phyloP scores from a whole-genome alignment of 2,329 filamentous ascomycete genomes.

The Monilinia polystroma region DNA sequence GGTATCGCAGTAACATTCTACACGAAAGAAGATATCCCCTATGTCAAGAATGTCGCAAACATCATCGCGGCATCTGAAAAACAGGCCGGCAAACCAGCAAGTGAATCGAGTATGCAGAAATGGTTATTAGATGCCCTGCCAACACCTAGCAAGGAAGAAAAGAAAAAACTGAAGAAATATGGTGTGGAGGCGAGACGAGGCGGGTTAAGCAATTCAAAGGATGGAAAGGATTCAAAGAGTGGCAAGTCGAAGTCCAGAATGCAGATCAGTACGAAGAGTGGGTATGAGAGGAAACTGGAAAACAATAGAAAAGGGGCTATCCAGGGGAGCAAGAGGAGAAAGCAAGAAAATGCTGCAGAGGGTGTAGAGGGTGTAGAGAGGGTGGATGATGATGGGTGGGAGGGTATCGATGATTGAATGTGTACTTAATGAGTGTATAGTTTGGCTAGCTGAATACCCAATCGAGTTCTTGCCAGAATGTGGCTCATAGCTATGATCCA shows the following conservation, averaged over 20 bases:
- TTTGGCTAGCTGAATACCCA: constrained; percentile 1
- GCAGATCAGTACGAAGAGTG: constrained; percentile 80
- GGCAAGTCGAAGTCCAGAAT: constrained; percentile 37
- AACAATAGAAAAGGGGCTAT: constrained; percentile 65
- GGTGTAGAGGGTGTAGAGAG: constrained; percentile 26
- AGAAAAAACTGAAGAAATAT: constrained; percentile 75
- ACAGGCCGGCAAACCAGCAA: constrained; percentile 54
- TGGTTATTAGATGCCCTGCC: constrained; percentile 90
- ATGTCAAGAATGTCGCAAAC: constrained; percentile 87
- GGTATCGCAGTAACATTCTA: constrained; percentile 93
- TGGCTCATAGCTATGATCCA: background rate
- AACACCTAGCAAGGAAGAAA: constrained; percentile 77
- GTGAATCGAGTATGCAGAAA: constrained; percentile 64
- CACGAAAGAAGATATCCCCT: constrained; percentile 90
- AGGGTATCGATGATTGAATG: constrained; percentile 48
- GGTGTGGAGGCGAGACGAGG: constrained; percentile 72
- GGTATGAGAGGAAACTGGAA: constrained; percentile 68
- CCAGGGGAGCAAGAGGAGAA: constrained; percentile 56
- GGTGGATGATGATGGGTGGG: constrained; percentile 44
- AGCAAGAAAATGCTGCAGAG: constrained; percentile 40
- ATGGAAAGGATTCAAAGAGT: constrained; percentile 35
- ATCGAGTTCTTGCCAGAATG: background rate
- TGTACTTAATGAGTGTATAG: background rate
- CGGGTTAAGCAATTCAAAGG: constrained; percentile 43
- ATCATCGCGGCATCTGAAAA: constrained; percentile 83